phyloP scores from a whole-genome alignment of 441 rosid genomes.

The Omphalea diandra region DNA sequence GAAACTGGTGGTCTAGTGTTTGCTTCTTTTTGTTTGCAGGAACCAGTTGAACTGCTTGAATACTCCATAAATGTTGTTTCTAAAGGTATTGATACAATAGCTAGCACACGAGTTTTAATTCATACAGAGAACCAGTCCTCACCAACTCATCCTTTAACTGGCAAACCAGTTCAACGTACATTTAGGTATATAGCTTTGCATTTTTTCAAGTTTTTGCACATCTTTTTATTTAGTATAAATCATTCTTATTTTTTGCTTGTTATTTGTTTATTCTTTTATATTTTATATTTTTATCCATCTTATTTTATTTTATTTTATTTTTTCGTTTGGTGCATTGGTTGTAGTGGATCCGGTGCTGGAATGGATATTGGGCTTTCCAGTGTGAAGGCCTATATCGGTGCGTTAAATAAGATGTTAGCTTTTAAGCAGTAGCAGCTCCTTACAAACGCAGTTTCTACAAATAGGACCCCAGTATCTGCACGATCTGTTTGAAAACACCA shows the following conservation, averaged over 20 bases:
- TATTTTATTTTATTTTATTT: no score
- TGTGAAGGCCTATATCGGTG: slow-evolving; percentile 83
- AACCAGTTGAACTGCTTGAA: slow-evolving; percentile 67
- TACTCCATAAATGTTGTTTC: slow-evolving; percentile 82
- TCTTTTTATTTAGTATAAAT: no score
- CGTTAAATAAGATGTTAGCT: slow-evolving; percentile 83
- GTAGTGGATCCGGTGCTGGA: slow-evolving; percentile 81
- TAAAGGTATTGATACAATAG: slow-evolving; percentile 94
- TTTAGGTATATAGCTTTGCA: slow-evolving; percentile 52
- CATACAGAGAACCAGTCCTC: slow-evolving; percentile 46
- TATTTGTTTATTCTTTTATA: no score
- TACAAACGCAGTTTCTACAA: slow-evolving; percentile 21
- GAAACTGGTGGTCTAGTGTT: neutral
- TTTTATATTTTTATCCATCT: no score
- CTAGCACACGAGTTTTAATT: slow-evolving; percentile 83
- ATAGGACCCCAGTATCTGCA: slow-evolving; percentile 39
- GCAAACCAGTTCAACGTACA: slow-evolving; percentile 55
- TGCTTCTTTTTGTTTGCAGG: slow-evolving; percentile 36
- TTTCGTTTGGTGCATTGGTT: no score
- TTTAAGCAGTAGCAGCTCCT: slow-evolving; percentile 44
- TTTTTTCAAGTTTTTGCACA: neutral
- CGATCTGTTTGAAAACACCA: no score
- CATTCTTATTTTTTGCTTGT: neutral
- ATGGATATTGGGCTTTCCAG: slow-evolving; percentile 94
- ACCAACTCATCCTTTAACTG: slow-evolving; percentile 53